Base-by-base conservation (phyloP, 306 rosid genomes). In the Casuarina equisetifolia region DNA sequence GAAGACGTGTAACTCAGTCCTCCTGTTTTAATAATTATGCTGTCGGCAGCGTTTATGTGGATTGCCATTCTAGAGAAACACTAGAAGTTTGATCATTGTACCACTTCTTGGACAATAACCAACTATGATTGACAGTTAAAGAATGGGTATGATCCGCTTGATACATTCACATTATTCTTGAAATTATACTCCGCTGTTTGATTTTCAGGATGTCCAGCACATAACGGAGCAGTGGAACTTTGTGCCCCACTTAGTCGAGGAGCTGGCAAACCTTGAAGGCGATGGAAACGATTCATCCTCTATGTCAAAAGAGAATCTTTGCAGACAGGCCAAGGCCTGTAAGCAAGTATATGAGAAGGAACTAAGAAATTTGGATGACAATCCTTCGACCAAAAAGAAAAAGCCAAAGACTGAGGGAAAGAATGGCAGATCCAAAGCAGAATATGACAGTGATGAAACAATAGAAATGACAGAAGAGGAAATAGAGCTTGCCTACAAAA, bases 391-490 rank as follows among this genome's bases (percentile, higher is more conserved):
- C 4, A 72, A 45, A 70, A 82, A 80, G 80, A 84, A 79, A 58
- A 90, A 81, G 20, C 80, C 77, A 20, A 79, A 79, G 76, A 66
- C 35, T 64, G 82, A 48, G 55, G 79, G 81, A 74, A 77, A 81
- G 38, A 78, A 74, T 39, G 84, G 76, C 74, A 83, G 76, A 84
- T 64, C 78, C 25, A 78, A 81, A 70, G 70, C 38, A 15, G 94
- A 75, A 48, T 92, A 89, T 75, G 97, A 94, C 66, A 94, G 95
- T 78, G 96, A 94, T 78, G 96, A 90, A 51, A 94, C 98, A 12
- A 59, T 90, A 13, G 98, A 90, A 87, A 94, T 94, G 98, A 88
- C 97, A 0, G 97, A 90, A 88, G 88, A 90, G 76, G 97, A 92
- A 80, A 92, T 92, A 76, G 95, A 89, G 61, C 78, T 75, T 82